Percentiles rank a stretch among this genome's conserved stretches.
Conservation (phyloP, 768 basidiomycete species). For the Lentinus tigrinus region DNA sequence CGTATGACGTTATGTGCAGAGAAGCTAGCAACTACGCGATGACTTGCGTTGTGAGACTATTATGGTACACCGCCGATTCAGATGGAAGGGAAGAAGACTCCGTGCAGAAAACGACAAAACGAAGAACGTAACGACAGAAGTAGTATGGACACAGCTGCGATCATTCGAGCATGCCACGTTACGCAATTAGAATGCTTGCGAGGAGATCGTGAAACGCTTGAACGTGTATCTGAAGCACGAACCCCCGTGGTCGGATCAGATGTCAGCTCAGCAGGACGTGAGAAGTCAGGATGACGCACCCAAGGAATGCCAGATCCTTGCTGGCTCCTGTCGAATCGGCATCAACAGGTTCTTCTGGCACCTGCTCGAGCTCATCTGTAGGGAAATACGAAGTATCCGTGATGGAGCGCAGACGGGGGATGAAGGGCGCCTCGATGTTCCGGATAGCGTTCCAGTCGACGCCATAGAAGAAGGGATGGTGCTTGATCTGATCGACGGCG, state of each 20-base stretch:
- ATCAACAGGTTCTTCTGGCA: conserved; percentile 43
- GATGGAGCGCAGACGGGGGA: conserved; percentile 90
- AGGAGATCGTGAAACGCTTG: conserved; percentile 71
- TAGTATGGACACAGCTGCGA: too few relatives aligned
- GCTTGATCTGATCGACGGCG: conserved; percentile 83
- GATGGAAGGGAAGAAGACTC: neutral
- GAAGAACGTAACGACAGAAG: neutral
- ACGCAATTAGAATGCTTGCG: conserved; percentile 44
- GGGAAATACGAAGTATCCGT: conserved; percentile 99
- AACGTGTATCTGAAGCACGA: conserved; percentile 61
- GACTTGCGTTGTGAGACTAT: neutral
- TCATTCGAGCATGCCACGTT: too few relatives aligned
- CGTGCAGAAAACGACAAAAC: conserved; percentile 1
- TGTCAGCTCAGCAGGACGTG: neutral
- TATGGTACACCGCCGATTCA: conserved; percentile 8
- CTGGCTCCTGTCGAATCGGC: conserved; percentile 41
- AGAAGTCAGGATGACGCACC: conserved; percentile 30
- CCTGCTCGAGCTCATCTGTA: conserved; percentile 89
- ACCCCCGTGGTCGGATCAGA: neutral
- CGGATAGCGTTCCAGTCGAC: conserved; percentile 92
- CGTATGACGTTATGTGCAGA: neutral
- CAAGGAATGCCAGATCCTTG: conserved; percentile 61
- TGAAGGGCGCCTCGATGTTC: conserved; percentile 90
- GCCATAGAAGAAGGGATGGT: conserved; percentile 91
- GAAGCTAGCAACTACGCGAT: neutral